A percentile compares a stretch with the other conserved stretches of the same genome.
These are phyloP conservation scores for Peniophora sp. DNA, from an alignment of 1,284 basidiomycete genomes.

Conservation along the genomic window DNA sequence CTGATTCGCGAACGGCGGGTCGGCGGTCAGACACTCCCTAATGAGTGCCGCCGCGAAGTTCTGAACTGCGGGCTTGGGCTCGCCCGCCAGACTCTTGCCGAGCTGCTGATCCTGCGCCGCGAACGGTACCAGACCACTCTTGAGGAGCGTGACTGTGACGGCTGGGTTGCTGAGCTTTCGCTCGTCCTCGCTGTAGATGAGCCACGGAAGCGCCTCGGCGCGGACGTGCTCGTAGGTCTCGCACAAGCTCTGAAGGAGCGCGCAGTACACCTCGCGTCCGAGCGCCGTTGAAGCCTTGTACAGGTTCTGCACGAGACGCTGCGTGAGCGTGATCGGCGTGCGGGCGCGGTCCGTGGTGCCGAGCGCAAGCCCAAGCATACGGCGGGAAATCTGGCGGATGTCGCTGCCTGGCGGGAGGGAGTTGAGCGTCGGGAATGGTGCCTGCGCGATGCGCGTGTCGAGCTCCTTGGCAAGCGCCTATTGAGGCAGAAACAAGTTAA, in stretches of 20 bases:
- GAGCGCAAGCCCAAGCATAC: constrained; percentile 73
- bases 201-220: constrained; percentile 95
- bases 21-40: constrained; percentile 76
- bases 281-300: constrained; percentile 82
- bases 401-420: constrained; percentile 79
- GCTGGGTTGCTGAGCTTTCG: constrained; percentile 90
- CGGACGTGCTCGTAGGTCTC: constrained; percentile 87
- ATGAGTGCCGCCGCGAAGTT: constrained; percentile 83
- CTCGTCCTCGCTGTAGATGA: constrained; percentile 95
- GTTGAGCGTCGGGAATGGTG: constrained; percentile 59
- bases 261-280: constrained; percentile 87
- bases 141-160: constrained; percentile 87
- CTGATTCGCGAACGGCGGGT: constrained; percentile 74
- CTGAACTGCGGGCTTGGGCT: constrained; percentile 72
- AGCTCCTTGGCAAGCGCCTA: constrained; percentile 62
- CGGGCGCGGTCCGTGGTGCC: constrained; percentile 77
- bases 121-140: constrained; percentile 75
- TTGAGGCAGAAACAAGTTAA: no score
- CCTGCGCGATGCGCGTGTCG: constrained; percentile 69
- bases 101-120: constrained; percentile 86
- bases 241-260: constrained; percentile 85
- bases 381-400: constrained; percentile 75
- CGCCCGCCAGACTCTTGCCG: constrained; percentile 79
- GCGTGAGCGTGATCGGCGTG: constrained; percentile 88
- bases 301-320: constrained; percentile 85